Evolutionary conservation across 768 basidiomycete genomes (phyloP), one percentile per base, ranked within the genome.

Genomic region (Strobilomyces dryophilus): DNA sequence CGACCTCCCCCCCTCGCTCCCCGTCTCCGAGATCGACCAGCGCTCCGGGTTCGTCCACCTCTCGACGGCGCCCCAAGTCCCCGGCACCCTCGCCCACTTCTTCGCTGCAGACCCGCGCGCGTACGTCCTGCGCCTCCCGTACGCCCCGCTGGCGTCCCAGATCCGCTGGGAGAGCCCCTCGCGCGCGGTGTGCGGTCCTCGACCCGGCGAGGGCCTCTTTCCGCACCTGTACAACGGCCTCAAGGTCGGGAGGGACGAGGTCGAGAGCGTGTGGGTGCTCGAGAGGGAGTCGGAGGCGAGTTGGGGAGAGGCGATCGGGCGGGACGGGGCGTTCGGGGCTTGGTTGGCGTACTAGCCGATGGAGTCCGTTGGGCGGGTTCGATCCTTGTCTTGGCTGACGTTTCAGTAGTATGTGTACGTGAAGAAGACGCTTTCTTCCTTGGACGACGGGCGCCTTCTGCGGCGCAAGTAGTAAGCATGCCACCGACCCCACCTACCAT

Each of bases 161-260:
- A 9, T 29, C 7, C 29, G 5, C 29, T 29, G 29, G 29, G 29
- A 29, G 5, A 29, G 29, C 29, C 29, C 29, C 29, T 3, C 3
- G 5, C 5, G 29, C 3, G 29, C 3, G 7, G 29, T 29, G 29
- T 29, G 29, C 5, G 29, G 29, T 9, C 29, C 29, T 9, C 5
- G 29, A 29, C 29, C 29, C 1, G 29, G 29, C 1, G 29, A 29
- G 29, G 29, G 29, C 29, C 29, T 29, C 29, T 29, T 29, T 0
- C 81, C 82, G 1, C 82, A 83, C 57, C 49, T 84, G 26, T 80
- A 81, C 51, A 81, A 80, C 46, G 63, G 67, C 7, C 52, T 74
- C 14, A 67, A 58, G 44, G 55, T 84, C 20, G 80, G 79, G 14
- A 71, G 61, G 17, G 65, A 62, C 0, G 77, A 82, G 58, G 65